A percentile compares a stretch with the other conserved stretches of the same genome.
These are phyloP conservation scores for Fusarium sp. DNA, from an alignment of 2,329 filamentous ascomycete species.

Conservation along the genomic window DNA sequence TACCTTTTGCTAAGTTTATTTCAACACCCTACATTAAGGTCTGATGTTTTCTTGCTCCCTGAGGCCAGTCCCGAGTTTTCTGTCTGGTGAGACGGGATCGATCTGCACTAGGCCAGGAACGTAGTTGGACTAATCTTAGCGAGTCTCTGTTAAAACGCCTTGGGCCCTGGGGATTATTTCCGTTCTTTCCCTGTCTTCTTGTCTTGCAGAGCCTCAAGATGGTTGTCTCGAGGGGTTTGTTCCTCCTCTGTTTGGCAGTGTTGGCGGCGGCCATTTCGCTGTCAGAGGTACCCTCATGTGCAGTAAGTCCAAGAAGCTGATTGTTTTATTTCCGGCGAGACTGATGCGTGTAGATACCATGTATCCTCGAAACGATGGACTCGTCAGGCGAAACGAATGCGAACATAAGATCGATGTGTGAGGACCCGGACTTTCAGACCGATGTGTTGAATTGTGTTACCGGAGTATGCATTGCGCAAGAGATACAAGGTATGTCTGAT, in stretches of 20 bases:
- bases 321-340: accelerated
- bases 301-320: background rate
- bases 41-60: no score
- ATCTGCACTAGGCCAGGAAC: background rate
- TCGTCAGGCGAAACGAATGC: no score
- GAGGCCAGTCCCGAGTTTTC: background rate
- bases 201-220: background rate
- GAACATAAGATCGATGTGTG: background rate
- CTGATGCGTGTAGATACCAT: background rate
- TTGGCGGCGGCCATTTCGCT: background rate
- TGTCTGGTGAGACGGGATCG: accelerated
- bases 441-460: background rate
- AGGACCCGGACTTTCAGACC: background rate
- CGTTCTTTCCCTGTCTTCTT: background rate
- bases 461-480: accelerated
- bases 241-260: background rate
- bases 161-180: background rate
- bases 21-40: no score
- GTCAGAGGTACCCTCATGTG: background rate
- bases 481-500: background rate
- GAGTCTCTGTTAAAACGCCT: background rate
- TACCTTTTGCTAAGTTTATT: no score
- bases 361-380: background rate
- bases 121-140: background rate
- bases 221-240: accelerated